Evolutionary conservation across 1,284 basidiomycete genomes (phyloP).

Genomic region (Leccinum pachyderme): DNA sequence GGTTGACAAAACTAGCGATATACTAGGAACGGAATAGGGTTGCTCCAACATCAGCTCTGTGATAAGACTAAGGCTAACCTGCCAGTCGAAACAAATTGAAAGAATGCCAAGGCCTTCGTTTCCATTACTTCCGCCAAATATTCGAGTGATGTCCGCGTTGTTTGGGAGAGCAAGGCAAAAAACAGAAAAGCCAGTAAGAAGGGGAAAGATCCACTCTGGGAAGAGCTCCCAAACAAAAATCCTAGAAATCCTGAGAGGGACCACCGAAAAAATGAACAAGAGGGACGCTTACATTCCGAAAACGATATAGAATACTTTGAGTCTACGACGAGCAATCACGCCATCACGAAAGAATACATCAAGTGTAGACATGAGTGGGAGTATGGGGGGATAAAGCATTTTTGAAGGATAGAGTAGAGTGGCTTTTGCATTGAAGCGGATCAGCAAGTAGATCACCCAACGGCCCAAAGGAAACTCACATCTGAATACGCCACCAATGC

Average conservation of each 20-base stretch:
- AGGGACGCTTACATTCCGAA: conserved; percentile 37
- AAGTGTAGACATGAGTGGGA: conserved; percentile 56
- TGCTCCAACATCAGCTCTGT: rapidly evolving
- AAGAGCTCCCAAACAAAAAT: conserved; percentile 54
- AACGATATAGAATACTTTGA: conserved; percentile 50
- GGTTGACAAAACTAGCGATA: conserved; percentile 42
- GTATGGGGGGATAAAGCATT: conserved; percentile 54
- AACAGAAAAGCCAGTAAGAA: conserved; percentile 50
- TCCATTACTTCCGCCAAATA: conserved; percentile 62
- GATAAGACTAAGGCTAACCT: conserved; percentile 20
- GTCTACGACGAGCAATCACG: conserved; percentile 41
- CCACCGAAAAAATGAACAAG: neutral
- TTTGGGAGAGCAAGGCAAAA: conserved; percentile 58
- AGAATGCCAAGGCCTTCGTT: conserved; percentile 56
- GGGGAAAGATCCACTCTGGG: conserved; percentile 52
- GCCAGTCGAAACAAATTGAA: conserved; percentile 59
- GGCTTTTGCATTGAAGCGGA: conserved; percentile 21
- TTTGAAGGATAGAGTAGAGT: conserved; percentile 66
- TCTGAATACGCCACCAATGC: conserved; percentile 59
- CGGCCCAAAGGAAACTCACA: conserved; percentile 30
- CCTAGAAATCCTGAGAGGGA: conserved; percentile 16
- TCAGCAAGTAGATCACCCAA: neutral
- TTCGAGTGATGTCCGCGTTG: conserved; percentile 46
- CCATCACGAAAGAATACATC: conserved; percentile 55
- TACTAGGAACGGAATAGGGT: conserved; percentile 32